Evolutionary conservation across 2,329 filamentous ascomycete species (phyloP).

Genomic region (Pestalotiopsis sp.): DNA sequence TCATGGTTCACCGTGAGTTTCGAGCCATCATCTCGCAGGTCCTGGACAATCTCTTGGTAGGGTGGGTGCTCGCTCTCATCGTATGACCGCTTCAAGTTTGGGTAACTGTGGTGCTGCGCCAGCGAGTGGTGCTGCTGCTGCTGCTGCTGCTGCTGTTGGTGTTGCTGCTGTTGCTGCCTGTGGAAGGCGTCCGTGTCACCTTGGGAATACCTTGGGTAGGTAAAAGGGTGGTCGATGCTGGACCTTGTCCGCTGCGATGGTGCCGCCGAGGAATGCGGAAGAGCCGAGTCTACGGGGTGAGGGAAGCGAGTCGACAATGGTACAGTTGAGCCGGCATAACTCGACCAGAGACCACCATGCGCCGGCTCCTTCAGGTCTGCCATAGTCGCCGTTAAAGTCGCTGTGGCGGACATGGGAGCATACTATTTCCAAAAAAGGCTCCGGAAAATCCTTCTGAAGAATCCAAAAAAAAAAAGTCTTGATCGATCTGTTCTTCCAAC

Average conservation of each 20-base stretch:
- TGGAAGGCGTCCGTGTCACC: slow-evolving; percentile 57
- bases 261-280: slow-evolving; percentile 44
- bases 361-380: slow-evolving; percentile 63
- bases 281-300: slow-evolving; percentile 50
- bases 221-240: slow-evolving; percentile 53
- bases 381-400: slow-evolving; percentile 62
- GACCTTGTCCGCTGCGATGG: slow-evolving; percentile 50
- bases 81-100: slow-evolving; percentile 58
- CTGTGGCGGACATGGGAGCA: slow-evolving; percentile 62
- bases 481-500: neutral
- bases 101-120: slow-evolving; percentile 52
- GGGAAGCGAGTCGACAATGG: slow-evolving; percentile 53
- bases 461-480: no score
- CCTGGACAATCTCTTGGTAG: slow-evolving; percentile 62
- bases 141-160: slow-evolving; percentile 27
- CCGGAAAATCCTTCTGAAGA: neutral
- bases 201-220: slow-evolving; percentile 55
- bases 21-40: slow-evolving; percentile 57
- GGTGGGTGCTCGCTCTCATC: slow-evolving; percentile 55
- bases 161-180: slow-evolving; percentile 44
- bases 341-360: slow-evolving; percentile 59
- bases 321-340: slow-evolving; percentile 53
- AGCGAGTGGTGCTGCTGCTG: slow-evolving; percentile 48
- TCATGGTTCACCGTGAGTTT: slow-evolving; percentile 60
- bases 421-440: slow-evolving; percentile 30